A percentile compares a stretch with the other conserved stretches of the same genome.
Conservation (phyloP, 169 alveolate species). For the Perkinsus marinus region DNA sequence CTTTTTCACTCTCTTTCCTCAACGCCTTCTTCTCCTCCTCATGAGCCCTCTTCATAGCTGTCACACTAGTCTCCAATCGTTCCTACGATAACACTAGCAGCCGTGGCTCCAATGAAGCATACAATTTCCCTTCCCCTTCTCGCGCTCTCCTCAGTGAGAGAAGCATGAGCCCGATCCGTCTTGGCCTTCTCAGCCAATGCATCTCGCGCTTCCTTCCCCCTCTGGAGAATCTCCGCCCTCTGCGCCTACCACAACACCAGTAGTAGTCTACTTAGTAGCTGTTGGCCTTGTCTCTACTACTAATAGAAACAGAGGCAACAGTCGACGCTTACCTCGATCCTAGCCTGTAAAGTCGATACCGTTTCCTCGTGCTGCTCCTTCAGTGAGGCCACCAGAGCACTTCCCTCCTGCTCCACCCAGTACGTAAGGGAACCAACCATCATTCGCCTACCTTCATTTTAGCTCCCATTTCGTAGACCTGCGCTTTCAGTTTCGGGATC, state of each 20-base stretch:
- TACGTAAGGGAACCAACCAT: background rate
- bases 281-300: too few relatives aligned
- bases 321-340: background rate
- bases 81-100: background rate
- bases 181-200: background rate
- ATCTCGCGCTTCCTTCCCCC: background rate
- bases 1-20: background rate
- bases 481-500: background rate
- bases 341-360: background rate
- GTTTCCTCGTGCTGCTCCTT: background rate
- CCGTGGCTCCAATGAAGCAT: background rate
- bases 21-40: background rate
- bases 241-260: background rate
- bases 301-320: too few relatives aligned
- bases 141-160: background rate
- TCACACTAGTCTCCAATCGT: background rate
- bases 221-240: background rate
- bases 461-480: background rate
- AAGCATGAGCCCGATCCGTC: background rate
- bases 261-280: background rate
- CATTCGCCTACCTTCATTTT: background rate
- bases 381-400: background rate
- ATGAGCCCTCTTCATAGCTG: background rate
- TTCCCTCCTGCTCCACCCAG: background rate
- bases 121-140: background rate